Conservation (phyloP, 2,329 filamentous ascomycete genomes). For the Aspergillus aculeatinus region DNA sequence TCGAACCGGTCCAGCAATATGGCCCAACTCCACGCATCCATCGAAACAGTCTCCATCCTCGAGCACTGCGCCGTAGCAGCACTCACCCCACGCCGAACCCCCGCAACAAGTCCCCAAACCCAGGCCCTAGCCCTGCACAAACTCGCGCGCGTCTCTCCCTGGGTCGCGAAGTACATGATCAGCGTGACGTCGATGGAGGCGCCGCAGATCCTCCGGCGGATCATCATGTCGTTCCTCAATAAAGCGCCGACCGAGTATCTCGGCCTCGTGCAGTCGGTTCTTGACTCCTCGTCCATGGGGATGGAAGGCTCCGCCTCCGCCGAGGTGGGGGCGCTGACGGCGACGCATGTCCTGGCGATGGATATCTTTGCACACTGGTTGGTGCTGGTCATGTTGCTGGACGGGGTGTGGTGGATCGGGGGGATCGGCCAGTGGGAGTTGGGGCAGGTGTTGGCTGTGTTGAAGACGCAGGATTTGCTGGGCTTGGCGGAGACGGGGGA, state of each 20-base stretch:
- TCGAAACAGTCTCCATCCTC: slow-evolving; percentile 21
- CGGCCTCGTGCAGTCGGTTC: slow-evolving; percentile 34
- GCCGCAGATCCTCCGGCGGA: slow-evolving; percentile 36
- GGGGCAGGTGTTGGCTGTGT: slow-evolving; percentile 22
- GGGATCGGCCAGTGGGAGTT: slow-evolving; percentile 29
- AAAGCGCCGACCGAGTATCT: slow-evolving; percentile 37
- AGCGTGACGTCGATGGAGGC: slow-evolving; percentile 35
- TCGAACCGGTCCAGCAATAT: neutral
- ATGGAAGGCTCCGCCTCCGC: neutral
- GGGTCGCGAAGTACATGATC: slow-evolving; percentile 39
- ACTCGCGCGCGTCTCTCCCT: slow-evolving; percentile 31
- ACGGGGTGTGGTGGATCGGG: slow-evolving; percentile 38
- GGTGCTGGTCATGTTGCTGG: slow-evolving; percentile 31
- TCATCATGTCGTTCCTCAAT: slow-evolving; percentile 46
- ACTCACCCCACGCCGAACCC: slow-evolving; percentile 8
- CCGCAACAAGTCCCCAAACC: neutral
- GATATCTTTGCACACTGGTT: slow-evolving; percentile 36
- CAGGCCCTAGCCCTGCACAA: neutral
- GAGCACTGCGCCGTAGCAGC: slow-evolving; percentile 22
- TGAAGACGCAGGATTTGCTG: slow-evolving; percentile 16
- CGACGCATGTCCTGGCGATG: slow-evolving; percentile 20
- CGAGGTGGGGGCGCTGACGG: slow-evolving; percentile 3
- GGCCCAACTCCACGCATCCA: slow-evolving; percentile 14
- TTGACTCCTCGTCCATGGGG: slow-evolving; percentile 16
- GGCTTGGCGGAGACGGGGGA: slow-evolving; percentile 10